Conservation (phyloP, 345 rosid species). For the Rhodamnia argentea region DNA sequence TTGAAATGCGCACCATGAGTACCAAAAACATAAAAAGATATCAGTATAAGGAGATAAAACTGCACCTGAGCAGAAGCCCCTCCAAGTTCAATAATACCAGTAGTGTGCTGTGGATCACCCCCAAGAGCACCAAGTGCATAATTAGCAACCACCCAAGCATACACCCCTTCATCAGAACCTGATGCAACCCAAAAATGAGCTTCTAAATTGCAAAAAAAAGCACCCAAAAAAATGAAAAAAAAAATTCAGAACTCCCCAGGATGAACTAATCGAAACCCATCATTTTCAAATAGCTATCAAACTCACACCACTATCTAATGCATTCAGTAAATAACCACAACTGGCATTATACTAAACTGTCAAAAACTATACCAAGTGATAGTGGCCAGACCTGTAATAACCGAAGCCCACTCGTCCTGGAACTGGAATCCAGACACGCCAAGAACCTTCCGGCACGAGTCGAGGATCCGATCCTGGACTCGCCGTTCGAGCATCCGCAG, state of each 20-base stretch:
- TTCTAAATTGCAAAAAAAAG: slow-evolving; percentile 5
- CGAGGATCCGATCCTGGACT: slow-evolving; percentile 48
- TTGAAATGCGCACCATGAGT: neutral
- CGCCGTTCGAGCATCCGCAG: slow-evolving; percentile 53
- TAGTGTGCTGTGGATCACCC: slow-evolving; percentile 60
- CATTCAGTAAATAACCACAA: neutral
- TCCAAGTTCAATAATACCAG: slow-evolving; percentile 93
- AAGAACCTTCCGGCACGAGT: slow-evolving; percentile 39
- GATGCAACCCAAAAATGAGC: slow-evolving; percentile 1
- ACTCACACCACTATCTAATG: neutral
- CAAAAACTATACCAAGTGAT: neutral
- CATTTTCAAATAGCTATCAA: neutral
- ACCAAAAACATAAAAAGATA: neutral
- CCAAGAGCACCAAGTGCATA: slow-evolving; percentile 76
- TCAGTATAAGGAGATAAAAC: neutral
- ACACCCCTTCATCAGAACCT: slow-evolving; percentile 96
- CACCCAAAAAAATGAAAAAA: neutral
- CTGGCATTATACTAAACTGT: too few relatives aligned
- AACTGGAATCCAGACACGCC: slow-evolving; percentile 61
- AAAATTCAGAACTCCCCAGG: neutral
- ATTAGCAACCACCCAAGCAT: slow-evolving; percentile 94
- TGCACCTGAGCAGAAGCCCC: slow-evolving; percentile 96
- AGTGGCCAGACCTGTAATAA: slow-evolving; percentile 49
- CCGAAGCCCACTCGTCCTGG: slow-evolving; percentile 65
- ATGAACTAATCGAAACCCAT: neutral